Percentiles rank a stretch among this genome's conserved stretches.
Conservation (phyloP, 1,284 basidiomycete genomes). For the Malassezia psittaci region DNA sequence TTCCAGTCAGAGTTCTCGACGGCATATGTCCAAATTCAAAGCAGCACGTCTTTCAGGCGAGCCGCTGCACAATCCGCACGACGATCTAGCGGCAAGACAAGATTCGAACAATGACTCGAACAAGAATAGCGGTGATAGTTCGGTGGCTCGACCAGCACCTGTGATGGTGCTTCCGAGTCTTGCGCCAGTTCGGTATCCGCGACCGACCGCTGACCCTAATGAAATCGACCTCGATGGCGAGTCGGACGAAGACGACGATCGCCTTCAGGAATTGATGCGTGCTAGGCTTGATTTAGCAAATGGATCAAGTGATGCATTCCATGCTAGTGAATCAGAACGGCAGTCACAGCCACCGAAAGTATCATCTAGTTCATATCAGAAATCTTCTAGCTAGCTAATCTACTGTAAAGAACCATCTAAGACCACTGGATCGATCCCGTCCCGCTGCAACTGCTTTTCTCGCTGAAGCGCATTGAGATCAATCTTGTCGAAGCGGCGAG, state of each 20-base stretch:
- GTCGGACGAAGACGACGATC: slow-evolving; percentile 32
- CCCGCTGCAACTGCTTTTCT: slow-evolving; percentile 15
- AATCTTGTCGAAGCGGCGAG: slow-evolving; percentile 35
- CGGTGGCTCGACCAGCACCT: background rate
- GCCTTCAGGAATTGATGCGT: slow-evolving; percentile 28
- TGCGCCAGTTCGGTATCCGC: slow-evolving; percentile 20
- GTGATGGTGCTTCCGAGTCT: slow-evolving; percentile 16
- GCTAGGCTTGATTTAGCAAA: slow-evolving; percentile 16
- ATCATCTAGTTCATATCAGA: background rate
- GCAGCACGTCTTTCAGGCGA: slow-evolving; percentile 18
- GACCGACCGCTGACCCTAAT: background rate
- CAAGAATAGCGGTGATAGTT: background rate
- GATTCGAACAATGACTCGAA: background rate
- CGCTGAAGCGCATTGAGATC: slow-evolving; percentile 32
- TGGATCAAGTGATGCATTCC: no score
- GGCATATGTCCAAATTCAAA: slow-evolving; percentile 30
- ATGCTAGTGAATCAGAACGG: no score
- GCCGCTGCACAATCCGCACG: slow-evolving; percentile 6
- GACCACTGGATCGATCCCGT: slow-evolving; percentile 10
- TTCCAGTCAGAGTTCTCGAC: slow-evolving; percentile 15
- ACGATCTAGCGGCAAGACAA: background rate
- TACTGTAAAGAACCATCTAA: slow-evolving; percentile 8
- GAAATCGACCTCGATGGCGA: slow-evolving; percentile 25
- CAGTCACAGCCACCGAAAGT: background rate
- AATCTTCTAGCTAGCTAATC: background rate